phyloP scores from a whole-genome alignment of 192 early-diverging fungal genomes.

The Podila epicladia region DNA sequence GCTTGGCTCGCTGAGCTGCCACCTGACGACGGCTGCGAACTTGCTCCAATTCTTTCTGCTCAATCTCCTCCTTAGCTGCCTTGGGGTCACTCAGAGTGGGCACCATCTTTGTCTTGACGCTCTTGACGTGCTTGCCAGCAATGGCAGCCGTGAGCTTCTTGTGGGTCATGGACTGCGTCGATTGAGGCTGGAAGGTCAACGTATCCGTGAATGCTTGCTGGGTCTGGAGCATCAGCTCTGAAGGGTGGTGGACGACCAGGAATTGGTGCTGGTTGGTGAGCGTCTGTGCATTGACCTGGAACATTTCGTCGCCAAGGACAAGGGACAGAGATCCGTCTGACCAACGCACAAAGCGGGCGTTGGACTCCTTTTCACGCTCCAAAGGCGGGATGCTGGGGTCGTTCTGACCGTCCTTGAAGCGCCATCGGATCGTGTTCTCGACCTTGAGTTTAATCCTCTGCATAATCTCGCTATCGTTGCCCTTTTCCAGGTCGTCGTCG shows the following conservation, averaged over 20 bases:
- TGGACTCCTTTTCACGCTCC: slow-evolving; percentile 70
- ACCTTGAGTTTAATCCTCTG: slow-evolving; percentile 58
- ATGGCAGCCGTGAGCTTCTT: slow-evolving; percentile 72
- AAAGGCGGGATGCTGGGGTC: slow-evolving; percentile 37
- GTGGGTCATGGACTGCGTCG: slow-evolving; percentile 67
- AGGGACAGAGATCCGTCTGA: slow-evolving; percentile 79
- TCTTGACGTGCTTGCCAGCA: slow-evolving; percentile 74
- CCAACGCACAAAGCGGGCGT: slow-evolving; percentile 82
- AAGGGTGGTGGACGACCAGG: slow-evolving; percentile 64
- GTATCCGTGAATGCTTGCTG: slow-evolving; percentile 67
- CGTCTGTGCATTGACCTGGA: slow-evolving; percentile 68
- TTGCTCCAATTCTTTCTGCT: slow-evolving; percentile 52
- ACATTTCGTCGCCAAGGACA: slow-evolving; percentile 77
- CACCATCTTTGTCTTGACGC: slow-evolving; percentile 69
- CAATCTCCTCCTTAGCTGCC: slow-evolving; percentile 65
- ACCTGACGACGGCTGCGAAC: slow-evolving; percentile 66
- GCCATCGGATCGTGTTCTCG: slow-evolving; percentile 85
- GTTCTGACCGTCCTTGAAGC: slow-evolving; percentile 52
- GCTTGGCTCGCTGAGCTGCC: slow-evolving; percentile 62
- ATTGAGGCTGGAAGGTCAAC: slow-evolving; percentile 73
- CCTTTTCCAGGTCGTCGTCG: slow-evolving; percentile 53
- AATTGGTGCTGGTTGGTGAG: slow-evolving; percentile 68
- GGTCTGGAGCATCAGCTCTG: slow-evolving; percentile 69
- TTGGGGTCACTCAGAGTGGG: slow-evolving; percentile 77
- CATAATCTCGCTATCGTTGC: slow-evolving; percentile 42